phyloP scores from a whole-genome alignment of 2,329 filamentous ascomycete genomes.

The Paraconiothyrium brasiliense region DNA sequence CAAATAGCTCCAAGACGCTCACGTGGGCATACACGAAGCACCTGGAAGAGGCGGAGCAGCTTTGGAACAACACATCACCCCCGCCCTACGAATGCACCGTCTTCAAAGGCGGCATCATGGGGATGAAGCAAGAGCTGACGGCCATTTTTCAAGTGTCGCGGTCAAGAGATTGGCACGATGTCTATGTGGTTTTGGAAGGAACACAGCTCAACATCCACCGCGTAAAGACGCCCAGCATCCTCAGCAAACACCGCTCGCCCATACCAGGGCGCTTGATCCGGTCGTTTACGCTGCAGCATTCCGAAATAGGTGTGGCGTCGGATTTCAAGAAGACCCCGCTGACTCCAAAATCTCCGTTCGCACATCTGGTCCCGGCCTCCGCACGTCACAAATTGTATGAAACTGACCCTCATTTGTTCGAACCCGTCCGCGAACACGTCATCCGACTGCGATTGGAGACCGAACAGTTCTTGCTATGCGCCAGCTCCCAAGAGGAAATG shows the following conservation, averaged over 20 bases:
- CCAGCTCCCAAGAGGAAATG: constrained; percentile 70
- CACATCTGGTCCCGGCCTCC: constrained; percentile 54
- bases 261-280: constrained; percentile 67
- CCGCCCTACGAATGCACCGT: constrained; percentile 50
- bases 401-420: constrained; percentile 58
- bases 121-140: constrained; percentile 72
- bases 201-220: constrained; percentile 74
- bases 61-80: constrained; percentile 32
- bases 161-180: constrained; percentile 70
- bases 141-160: constrained; percentile 70
- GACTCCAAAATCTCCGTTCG: constrained; percentile 56
- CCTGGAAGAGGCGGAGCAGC: constrained; percentile 28
- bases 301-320: constrained; percentile 76
- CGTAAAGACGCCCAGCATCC: constrained; percentile 63
- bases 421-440: constrained; percentile 63
- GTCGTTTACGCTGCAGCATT: constrained; percentile 77
- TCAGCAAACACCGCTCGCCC: constrained; percentile 61
- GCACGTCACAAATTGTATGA: constrained; percentile 53
- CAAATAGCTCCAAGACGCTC: constrained; percentile 33
- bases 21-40: constrained; percentile 34
- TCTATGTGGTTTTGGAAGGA: constrained; percentile 71
- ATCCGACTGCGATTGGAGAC: constrained; percentile 77
- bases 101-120: constrained; percentile 45
- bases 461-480: constrained; percentile 77
- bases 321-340: constrained; percentile 71